These are phyloP conservation scores for Lathyrus sativus DNA, from an alignment of 306 rosid species.

Conservation along the genomic window DNA sequence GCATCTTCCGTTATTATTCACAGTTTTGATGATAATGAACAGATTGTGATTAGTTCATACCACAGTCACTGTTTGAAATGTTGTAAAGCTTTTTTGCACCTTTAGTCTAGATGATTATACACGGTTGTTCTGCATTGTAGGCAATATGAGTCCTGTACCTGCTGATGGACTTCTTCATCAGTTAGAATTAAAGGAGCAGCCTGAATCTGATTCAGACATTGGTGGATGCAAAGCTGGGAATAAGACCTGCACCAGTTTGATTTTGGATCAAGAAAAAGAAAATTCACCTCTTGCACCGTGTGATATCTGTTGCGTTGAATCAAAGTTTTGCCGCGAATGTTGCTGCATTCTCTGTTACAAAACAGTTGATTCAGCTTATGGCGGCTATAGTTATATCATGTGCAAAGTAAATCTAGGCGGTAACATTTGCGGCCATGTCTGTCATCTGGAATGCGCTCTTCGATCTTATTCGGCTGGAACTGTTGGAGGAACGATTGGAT, in stretches of 20 bases:
- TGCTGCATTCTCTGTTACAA: slow-evolving; percentile 73
- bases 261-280: slow-evolving; percentile 39
- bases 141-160: slow-evolving; percentile 20
- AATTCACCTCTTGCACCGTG: slow-evolving; percentile 53
- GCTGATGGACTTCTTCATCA: slow-evolving; percentile 39
- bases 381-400: slow-evolving; percentile 64
- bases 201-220: slow-evolving; percentile 39
- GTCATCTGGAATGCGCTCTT: slow-evolving; percentile 74
- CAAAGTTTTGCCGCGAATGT: slow-evolving; percentile 74
- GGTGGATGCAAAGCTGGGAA: slow-evolving; percentile 68
- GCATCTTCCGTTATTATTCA: no score
- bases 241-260: slow-evolving; percentile 49
- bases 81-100: not conserved
- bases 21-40: no score
- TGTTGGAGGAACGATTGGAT: slow-evolving; percentile 72
- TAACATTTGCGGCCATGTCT: slow-evolving; percentile 64
- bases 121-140: slow-evolving; percentile 39
- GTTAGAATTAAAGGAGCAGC: slow-evolving; percentile 19
- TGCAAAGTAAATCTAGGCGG: slow-evolving; percentile 51
- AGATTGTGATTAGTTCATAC: no score
- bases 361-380: slow-evolving; percentile 47
- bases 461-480: slow-evolving; percentile 68
- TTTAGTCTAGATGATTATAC: slow-evolving; percentile 6
- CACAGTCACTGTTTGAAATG: no score
- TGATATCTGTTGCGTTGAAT: slow-evolving; percentile 70